These are phyloP conservation scores for Mycena crocata DNA, from an alignment of 768 basidiomycete genomes.

Conservation along the genomic window DNA sequence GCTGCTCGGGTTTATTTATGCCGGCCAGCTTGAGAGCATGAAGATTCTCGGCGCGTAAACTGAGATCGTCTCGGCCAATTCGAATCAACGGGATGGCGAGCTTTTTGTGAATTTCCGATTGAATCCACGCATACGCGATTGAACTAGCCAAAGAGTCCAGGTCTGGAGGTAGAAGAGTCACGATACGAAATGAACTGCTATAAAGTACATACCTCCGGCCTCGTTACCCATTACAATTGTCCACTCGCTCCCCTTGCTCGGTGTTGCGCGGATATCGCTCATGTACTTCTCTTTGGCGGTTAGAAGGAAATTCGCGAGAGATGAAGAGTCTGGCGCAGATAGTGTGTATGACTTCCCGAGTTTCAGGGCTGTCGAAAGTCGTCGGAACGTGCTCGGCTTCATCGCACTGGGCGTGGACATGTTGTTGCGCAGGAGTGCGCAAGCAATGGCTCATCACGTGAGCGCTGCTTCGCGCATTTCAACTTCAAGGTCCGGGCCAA, in stretches of 20 bases:
- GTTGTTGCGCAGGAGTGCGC: neutral
- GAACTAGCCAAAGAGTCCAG: constrained; percentile 91
- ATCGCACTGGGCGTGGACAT: neutral
- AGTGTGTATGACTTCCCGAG: constrained; percentile 40
- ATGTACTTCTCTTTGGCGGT: constrained; percentile 72
- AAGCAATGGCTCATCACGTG: constrained; percentile 14
- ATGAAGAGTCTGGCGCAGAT: constrained; percentile 19
- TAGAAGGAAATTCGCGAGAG: constrained; percentile 53
- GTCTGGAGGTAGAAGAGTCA: constrained; percentile 61
- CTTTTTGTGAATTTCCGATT: constrained; percentile 64
- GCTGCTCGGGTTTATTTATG: constrained; percentile 58
- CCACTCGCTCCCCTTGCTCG: constrained; percentile 71
- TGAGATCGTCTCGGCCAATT: constrained; percentile 73
- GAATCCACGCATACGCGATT: constrained; percentile 85
- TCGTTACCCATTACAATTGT: constrained; percentile 95
- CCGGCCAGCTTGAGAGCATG: constrained; percentile 75
- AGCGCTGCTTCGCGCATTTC: constrained; percentile 9
- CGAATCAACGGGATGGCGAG: constrained; percentile 80
- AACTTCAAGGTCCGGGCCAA: too few species aligned
- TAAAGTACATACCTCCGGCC: constrained; percentile 80
- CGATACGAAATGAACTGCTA: neutral
- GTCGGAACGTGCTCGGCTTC: constrained; percentile 36
- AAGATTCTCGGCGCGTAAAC: constrained; percentile 88
- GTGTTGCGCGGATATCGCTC: constrained; percentile 56
- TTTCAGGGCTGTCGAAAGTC: constrained; percentile 51